Base-by-base conservation (phyloP, 2,329 filamentous ascomycete species). In the Aciculosporium take region DNA sequence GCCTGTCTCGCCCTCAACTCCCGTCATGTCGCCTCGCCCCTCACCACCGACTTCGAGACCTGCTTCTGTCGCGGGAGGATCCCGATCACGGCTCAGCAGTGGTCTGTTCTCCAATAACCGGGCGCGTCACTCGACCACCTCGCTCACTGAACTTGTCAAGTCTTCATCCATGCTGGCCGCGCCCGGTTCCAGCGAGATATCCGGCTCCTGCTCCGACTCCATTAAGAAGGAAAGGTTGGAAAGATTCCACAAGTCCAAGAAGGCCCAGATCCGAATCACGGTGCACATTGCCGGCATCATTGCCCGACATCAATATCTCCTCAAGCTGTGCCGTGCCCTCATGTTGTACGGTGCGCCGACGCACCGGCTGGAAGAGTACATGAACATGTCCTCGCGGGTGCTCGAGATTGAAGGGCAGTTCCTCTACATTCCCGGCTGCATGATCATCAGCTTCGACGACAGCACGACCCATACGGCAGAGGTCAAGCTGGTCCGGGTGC, bases 331-430 rank as follows among this genome's bases (percentile, higher is more conserved):
- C 56, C 76, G 79, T 31, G 84, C 84, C 1, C 65, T 95, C 44
- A 95, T 95, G 87, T 71, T 78, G 54, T 94, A 85, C 48, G 88
- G 88, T 10, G 88, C 88, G 1, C 88, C 88, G 1, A 94, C 87
- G 0, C 88, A 95, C 63, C 79, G 88, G 9, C 67, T 95, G 17
- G 88, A 95, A 59, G 83, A 94, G 56, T 94, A 94, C 58, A 80
- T 95, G 75, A 79, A 74, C 47, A 93, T 89, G 83, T 87, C 84
- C 7, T 81, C 88, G 1, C 74, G 84, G n/a, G 84, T 91, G 2
- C 71, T 95, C 29, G 84, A 88, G 58, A 88, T 94, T 13, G 83
- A 94, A 49, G 82, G 81, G 5, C 86, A 94, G 53, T 94, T 91
- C 51, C 65, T 94, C 18, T 95, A 94, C 56, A 76, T 94, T 24